phyloP scores from a whole-genome alignment of 345 rosid genomes.

The rapeseed (Brassica napus) region Da-Ae NC_063448.1:4163001-4163500 shows the following conservation, averaged over 20 bases:
- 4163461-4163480: not conserved
- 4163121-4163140: not conserved
- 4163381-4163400: slow-evolving; percentile 82
- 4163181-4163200: slow-evolving; percentile 54
- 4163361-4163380: slow-evolving; percentile 73
- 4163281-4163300: slow-evolving; percentile 81
- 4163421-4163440: slow-evolving; percentile 17
- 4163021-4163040: not conserved
- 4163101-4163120: not conserved
- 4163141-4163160: not conserved
- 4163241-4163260: slow-evolving; percentile 48
- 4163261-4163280: slow-evolving; percentile 72
- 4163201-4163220: slow-evolving; percentile 71
- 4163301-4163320: slow-evolving; percentile 78
- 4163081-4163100: not conserved
- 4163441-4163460: not conserved
- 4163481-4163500: not conserved
- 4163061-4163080: not conserved
- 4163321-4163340: slow-evolving; percentile 93
- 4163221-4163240: slow-evolving; percentile 67
- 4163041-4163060: not conserved
- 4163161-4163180: not conserved
- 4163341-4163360: slow-evolving; percentile 86
- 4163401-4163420: slow-evolving; percentile 87
- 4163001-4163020: not conserved